These are phyloP conservation scores for Agastache rugosa DNA, from an alignment of 257 asterid genomes.

Conservation along the genomic window DNA sequence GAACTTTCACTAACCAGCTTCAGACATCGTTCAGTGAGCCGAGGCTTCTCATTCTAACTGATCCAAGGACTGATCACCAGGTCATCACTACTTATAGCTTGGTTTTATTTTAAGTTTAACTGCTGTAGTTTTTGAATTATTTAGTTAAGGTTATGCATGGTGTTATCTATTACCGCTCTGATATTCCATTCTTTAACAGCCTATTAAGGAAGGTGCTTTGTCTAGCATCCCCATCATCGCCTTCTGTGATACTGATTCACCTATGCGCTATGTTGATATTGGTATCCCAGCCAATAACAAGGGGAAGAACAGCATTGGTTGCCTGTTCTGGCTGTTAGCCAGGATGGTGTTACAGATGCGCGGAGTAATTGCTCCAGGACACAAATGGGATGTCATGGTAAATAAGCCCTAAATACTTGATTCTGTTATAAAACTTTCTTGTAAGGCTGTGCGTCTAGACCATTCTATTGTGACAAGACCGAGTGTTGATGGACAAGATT, in stretches of 20 bases:
- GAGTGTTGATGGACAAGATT: background rate
- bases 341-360: conserved; percentile 67
- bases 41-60: conserved; percentile 49
- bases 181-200: conserved; percentile 31
- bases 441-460: background rate
- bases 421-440: background rate
- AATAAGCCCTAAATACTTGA: background rate
- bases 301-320: conserved; percentile 61
- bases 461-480: background rate
- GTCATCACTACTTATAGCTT: background rate
- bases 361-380: conserved; percentile 48
- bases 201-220: conserved; percentile 61
- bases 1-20: conserved; percentile 51
- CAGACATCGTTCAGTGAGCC: conserved; percentile 56
- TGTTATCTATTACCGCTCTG: background rate
- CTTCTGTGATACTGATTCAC: conserved; percentile 59
- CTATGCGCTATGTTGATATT: conserved; percentile 59
- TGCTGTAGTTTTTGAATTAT: background rate
- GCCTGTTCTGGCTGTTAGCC: conserved; percentile 58
- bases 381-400: conserved; percentile 62
- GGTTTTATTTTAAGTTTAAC: too few relatives aligned
- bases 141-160: background rate
- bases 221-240: conserved; percentile 55
- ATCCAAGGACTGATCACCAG: conserved; percentile 57
- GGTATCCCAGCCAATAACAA: conserved; percentile 65